phyloP scores from a whole-genome alignment of 2,329 filamentous ascomycete species.

The Pseudocercospora crystallina region DNA sequence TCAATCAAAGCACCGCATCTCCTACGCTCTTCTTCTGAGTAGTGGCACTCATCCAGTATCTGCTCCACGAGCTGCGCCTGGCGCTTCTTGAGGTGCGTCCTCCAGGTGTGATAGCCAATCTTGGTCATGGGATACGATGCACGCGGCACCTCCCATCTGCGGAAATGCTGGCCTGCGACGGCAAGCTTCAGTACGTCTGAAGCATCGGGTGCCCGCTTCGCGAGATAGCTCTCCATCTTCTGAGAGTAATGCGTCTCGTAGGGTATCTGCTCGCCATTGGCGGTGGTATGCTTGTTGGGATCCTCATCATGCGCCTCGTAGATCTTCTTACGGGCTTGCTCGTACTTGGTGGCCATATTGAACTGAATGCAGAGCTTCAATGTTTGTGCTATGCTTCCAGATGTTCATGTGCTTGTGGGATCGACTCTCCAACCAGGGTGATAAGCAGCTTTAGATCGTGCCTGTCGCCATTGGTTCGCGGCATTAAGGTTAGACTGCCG shows the following conservation, averaged over 20 bases:
- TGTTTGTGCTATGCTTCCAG: too few relatives aligned
- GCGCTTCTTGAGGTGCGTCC: conserved; percentile 69
- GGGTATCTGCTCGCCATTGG: conserved; percentile 52
- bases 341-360: conserved; percentile 29
- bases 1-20: conserved; percentile 70
- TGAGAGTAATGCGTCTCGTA: conserved; percentile 82
- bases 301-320: conserved; percentile 71
- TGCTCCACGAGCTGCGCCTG: conserved; percentile 62
- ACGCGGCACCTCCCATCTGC: conserved; percentile 80
- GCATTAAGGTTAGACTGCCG: background rate
- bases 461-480: conserved; percentile 3
- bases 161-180: conserved; percentile 80
- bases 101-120: conserved; percentile 77
- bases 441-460: background rate
- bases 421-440: too few relatives aligned
- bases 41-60: conserved; percentile 56
- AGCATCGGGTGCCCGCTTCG: conserved; percentile 59
- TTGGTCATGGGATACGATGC: conserved; percentile 71
- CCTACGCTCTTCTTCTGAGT: conserved; percentile 54
- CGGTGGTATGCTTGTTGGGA: conserved; percentile 56
- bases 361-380: too few relatives aligned
- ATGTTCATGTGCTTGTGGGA: too few relatives aligned
- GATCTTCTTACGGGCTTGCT: conserved; percentile 60
- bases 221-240: conserved; percentile 75
- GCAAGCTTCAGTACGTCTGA: conserved; percentile 70